phyloP scores from a whole-genome alignment of 345 rosid species.

The Corymbia maculata region DNA sequence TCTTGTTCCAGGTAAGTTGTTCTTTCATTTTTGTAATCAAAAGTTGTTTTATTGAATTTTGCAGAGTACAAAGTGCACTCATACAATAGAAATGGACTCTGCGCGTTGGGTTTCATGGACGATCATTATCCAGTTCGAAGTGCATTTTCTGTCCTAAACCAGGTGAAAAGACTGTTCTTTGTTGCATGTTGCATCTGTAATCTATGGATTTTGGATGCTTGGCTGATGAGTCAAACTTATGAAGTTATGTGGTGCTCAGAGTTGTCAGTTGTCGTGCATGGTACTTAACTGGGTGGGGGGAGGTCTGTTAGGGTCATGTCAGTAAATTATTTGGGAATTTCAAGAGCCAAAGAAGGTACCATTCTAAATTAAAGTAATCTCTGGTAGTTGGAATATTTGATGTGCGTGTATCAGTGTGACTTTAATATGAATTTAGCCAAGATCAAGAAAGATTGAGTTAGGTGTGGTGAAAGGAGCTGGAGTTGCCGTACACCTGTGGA shows the following conservation, averaged over 20 bases:
- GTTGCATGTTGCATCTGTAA: neutral
- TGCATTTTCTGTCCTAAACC: conserved; percentile 80
- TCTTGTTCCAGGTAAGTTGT: neutral
- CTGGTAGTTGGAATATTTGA: neutral
- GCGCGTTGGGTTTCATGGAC: conserved; percentile 88
- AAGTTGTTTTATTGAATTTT: neutral
- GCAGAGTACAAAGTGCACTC: conserved; percentile 93
- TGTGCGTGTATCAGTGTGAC: neutral
- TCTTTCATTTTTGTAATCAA: neutral
- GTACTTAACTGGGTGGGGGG: neutral
- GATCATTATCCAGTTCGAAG: conserved; percentile 94
- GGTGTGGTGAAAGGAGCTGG: neutral
- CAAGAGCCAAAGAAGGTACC: neutral
- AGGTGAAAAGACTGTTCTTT: conserved; percentile 27
- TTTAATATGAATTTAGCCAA: neutral
- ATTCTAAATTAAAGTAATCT: neutral
- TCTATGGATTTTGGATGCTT: neutral
- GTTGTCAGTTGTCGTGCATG: neutral
- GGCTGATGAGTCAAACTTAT: neutral
- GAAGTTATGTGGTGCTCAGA: neutral
- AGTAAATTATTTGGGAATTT: neutral
- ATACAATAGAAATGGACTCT: conserved; percentile 84
- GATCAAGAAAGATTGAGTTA: neutral
- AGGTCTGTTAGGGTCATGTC: neutral
- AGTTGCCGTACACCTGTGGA: neutral